Percentiles rank a stretch among this genome's conserved stretches.
Conservation (phyloP, 345 rosid genomes). For the Sisymbrium altissimum region DNA sequence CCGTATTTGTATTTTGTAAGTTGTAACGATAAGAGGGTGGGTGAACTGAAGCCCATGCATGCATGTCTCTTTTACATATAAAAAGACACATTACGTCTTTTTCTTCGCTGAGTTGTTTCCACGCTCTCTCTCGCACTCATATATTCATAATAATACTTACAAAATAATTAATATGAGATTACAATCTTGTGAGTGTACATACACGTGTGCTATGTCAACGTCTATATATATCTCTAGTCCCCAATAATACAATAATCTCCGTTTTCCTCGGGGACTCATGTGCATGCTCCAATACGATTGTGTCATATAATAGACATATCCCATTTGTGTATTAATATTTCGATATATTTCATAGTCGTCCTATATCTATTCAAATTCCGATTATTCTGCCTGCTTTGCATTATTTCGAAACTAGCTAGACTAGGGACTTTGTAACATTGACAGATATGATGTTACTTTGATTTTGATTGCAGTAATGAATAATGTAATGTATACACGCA, state of each 20-base stretch:
- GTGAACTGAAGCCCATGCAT: slow-evolving; percentile 27
- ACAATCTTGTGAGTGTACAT: slow-evolving; percentile 24
- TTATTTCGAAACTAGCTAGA: slow-evolving; percentile 28
- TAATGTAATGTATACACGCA: not conserved
- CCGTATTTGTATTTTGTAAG: not conserved
- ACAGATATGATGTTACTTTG: slow-evolving; percentile 23
- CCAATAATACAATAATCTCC: slow-evolving; percentile 22
- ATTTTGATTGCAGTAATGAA: slow-evolving; percentile 16
- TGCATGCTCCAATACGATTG: slow-evolving; percentile 22
- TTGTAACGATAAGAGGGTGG: not conserved
- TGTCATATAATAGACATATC: slow-evolving; percentile 12
- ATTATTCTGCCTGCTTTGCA: slow-evolving; percentile 5
- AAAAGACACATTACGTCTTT: slow-evolving; percentile 30
- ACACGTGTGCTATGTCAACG: slow-evolving; percentile 31
- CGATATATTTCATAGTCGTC: not conserved
- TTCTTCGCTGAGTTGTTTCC: slow-evolving; percentile 22
- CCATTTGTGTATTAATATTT: not conserved
- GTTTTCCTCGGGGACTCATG: slow-evolving; percentile 35
- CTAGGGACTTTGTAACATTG: slow-evolving; percentile 23
- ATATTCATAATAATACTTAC: not conserved
- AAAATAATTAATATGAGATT: not conserved
- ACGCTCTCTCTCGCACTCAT: not conserved
- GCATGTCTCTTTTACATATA: slow-evolving; percentile 27
- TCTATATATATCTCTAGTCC: not conserved
- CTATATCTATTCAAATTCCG: slow-evolving; percentile 13